These are phyloP conservation scores for Conticribra weissflogii DNA, from an alignment of 108 stramenopile genomes.

Conservation along the genomic window DNA sequence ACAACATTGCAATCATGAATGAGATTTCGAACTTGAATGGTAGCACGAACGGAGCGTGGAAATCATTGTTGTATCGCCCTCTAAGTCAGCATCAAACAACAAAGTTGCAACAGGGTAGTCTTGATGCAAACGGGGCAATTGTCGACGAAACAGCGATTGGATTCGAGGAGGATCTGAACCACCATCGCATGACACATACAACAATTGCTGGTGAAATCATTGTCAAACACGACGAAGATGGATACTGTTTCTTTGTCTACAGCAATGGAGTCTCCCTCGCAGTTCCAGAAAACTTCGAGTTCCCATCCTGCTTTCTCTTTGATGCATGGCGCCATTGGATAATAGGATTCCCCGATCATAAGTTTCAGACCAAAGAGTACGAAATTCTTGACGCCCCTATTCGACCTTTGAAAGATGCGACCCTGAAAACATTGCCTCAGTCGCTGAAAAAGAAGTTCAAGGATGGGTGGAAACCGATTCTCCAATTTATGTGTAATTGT, in stretches of 20 bases:
- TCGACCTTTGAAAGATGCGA: constrained; percentile 16
- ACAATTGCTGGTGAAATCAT: constrained; percentile 1
- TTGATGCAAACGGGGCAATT: constrained; percentile 10
- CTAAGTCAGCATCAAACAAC: neutral
- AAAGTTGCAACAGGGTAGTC: constrained; percentile 2
- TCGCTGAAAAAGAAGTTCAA: constrained; percentile 37
- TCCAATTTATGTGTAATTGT: constrained; percentile 19
- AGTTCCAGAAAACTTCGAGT: constrained; percentile 28
- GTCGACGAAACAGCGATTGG: constrained; percentile 10
- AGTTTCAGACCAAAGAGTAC: constrained; percentile 20
- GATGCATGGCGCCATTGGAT: constrained; percentile 34
- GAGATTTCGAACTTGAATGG: constrained; percentile 16
- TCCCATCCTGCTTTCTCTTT: constrained; percentile 23
- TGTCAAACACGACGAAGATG: constrained; percentile 3
- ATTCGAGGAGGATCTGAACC: constrained; percentile 3
- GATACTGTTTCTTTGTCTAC: constrained; percentile 26
- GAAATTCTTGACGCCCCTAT: constrained; percentile 31
- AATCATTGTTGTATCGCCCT: too few relatives aligned
- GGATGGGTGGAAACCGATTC: constrained; percentile 44
- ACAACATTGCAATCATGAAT: constrained; percentile 24
- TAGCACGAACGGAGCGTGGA: neutral
- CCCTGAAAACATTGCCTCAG: constrained; percentile 9
- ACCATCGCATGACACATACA: neutral
- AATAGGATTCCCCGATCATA: constrained; percentile 34
- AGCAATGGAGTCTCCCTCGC: constrained; percentile 10